Percentiles rank a stretch among this genome's conserved stretches.
Evolutionary conservation across 345 rosid genomes (phyloP).

Genomic region (Erucastrum elatum): DNA sequence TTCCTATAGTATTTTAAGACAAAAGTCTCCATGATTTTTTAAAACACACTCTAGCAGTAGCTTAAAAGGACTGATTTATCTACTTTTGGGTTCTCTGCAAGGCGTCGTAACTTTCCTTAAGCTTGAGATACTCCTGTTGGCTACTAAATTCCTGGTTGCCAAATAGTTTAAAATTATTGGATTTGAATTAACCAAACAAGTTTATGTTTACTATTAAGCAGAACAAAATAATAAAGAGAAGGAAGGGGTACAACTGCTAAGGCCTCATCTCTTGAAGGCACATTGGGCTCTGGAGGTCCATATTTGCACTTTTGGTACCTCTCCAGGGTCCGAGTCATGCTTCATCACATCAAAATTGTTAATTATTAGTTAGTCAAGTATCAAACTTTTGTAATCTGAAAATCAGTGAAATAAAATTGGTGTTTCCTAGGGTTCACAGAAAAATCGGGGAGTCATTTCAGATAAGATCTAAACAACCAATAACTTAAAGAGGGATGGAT

Average conservation of each 20-base stretch:
- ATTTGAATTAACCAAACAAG: not conserved
- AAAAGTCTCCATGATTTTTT: too few species aligned
- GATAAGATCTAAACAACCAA: constrained; percentile 6
- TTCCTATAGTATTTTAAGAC: constrained; percentile 50
- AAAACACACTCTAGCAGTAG: not conserved
- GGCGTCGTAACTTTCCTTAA: constrained; percentile 83
- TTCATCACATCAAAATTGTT: constrained; percentile 13
- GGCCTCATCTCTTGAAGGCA: constrained; percentile 73
- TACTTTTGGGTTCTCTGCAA: constrained; percentile 82
- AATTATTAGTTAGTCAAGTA: too few species aligned
- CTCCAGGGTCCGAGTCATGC: constrained; percentile 91
- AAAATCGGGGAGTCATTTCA: constrained; percentile 6
- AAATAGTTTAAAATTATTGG: not conserved
- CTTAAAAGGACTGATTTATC: not conserved
- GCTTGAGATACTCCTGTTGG: constrained; percentile 91
- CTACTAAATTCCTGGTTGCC: constrained; percentile 70
- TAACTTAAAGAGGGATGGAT: not conserved
- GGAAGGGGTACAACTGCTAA: constrained; percentile 50
- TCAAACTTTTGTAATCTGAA: not conserved
- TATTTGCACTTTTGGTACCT: constrained; percentile 97
- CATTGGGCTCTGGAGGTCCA: constrained; percentile 88
- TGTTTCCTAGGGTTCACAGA: constrained; percentile 4
- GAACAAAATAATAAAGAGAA: not conserved
- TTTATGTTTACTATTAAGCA: not conserved
- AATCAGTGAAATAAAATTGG: not conserved